Percentiles rank a stretch among this genome's conserved stretches.
phyloP scores from a whole-genome alignment of 2,329 filamentous ascomycete genomes.

The Neobulgaria alba region DNA sequence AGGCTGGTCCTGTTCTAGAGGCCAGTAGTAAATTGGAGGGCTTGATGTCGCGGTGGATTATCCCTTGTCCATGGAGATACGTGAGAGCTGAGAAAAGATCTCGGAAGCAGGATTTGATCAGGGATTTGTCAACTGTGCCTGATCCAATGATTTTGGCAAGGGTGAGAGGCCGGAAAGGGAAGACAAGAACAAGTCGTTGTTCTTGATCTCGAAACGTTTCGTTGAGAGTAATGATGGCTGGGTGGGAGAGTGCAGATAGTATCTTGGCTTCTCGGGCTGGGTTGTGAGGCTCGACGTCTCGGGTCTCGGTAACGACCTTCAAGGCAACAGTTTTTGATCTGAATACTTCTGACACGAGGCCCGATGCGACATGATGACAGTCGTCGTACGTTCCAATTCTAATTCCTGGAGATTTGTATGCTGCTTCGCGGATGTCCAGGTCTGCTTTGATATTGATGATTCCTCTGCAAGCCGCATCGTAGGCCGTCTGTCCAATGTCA shows the following conservation, averaged over 20 bases:
- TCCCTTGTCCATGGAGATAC: slow-evolving; percentile 62
- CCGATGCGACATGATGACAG: slow-evolving; percentile 50
- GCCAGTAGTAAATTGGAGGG: slow-evolving; percentile 78
- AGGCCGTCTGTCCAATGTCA: too few relatives aligned
- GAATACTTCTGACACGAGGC: slow-evolving; percentile 79
- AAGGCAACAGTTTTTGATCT: slow-evolving; percentile 57
- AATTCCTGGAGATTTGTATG: slow-evolving; percentile 26
- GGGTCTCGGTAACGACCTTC: slow-evolving; percentile 74
- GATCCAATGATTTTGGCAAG: slow-evolving; percentile 58
- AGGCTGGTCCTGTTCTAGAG: slow-evolving; percentile 60
- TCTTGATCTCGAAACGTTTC: slow-evolving; percentile 65
- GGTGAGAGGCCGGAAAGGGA: slow-evolving; percentile 73
- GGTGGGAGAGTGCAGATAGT: slow-evolving; percentile 47
- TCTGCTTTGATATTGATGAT: background rate
- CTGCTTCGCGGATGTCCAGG: background rate
- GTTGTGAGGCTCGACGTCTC: slow-evolving; percentile 72
- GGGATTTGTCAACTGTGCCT: slow-evolving; percentile 29
- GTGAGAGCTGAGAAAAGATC: slow-evolving; percentile 64
- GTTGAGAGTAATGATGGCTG: slow-evolving; percentile 58
- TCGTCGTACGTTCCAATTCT: slow-evolving; percentile 45
- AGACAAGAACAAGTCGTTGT: slow-evolving; percentile 68
- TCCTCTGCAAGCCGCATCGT: slow-evolving; percentile 34
- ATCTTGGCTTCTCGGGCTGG: slow-evolving; percentile 72
- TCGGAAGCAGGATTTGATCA: slow-evolving; percentile 39
- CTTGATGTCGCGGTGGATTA: slow-evolving; percentile 92